Evolutionary conservation across 768 basidiomycete genomes (phyloP), one percentile per base, ranked within the genome.

Genomic region (Boletus vermiculosoides): DNA sequence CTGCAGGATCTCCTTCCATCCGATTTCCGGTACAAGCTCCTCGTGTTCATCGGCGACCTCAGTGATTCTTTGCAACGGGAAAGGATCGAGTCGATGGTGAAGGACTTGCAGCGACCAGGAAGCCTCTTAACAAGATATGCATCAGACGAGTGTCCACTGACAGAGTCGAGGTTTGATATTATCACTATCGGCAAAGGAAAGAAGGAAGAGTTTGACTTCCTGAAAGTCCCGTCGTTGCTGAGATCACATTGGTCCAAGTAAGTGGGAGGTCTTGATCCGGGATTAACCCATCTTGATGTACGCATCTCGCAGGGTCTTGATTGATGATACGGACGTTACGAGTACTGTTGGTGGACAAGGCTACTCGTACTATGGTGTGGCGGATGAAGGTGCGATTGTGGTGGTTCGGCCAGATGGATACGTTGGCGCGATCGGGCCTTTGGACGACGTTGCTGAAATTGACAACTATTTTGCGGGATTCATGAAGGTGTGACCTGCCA

Each of bases 341-440:
- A 79, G 77, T 4, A 65, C 52, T 6, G 64, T 73, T 23, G 84
- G 83, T 25, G 85, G 84, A 3, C 74, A 76, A 34, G 85, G 82
- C 5, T 88, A 88, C 66, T 60, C 69, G 1, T 76, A 77, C 25
- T 87, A 83, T 58, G 86, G 85, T 0, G 64, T 76, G 13, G 55
- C 54, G 2, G 54, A 65, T 8, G 55, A 65, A 39, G 71, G 71
- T 16, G 70, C 59, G 3, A 51, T 73, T 10, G 63, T 70, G 30
- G 66, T 63, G 1, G 70, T 73, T 39, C 71, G 71, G 23, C 70
- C 70, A 4, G 71, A 71, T 25, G 87, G 87, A 18, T 87, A 87
- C 54, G 78, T 90, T 25, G 83, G 82, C 3, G 76, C 75, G 62
- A 72, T 88, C 28, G 76, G 76, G 2, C 79, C 85, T 0, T 69